Evolutionary conservation across 2,329 filamentous ascomycete genomes (phyloP).

Genomic region (Ophiostoma novo-ulmi): DNA sequence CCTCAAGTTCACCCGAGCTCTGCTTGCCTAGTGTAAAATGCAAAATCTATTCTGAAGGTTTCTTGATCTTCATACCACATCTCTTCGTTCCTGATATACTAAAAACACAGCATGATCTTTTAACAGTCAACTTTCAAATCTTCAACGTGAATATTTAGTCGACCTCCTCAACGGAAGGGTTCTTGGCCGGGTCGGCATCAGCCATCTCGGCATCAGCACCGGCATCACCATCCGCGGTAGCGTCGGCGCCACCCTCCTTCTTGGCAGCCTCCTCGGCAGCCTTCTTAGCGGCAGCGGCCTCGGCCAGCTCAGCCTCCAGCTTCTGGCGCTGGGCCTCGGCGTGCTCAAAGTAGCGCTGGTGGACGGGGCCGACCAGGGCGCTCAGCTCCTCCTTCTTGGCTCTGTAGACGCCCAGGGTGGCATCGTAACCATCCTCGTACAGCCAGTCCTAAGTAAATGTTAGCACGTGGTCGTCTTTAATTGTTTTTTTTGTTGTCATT

Average conservation of each 20-base stretch:
- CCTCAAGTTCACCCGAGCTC: neutral
- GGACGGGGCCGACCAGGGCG: conserved; percentile 80
- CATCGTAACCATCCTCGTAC: conserved; percentile 93
- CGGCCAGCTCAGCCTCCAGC: conserved; percentile 69
- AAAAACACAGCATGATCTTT: conserved; percentile 4
- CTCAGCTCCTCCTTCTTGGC: conserved; percentile 96
- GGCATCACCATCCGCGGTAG: conserved; percentile 39
- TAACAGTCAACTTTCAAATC: too few species aligned
- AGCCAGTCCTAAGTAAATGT: conserved; percentile 68
- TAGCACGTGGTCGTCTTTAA: neutral
- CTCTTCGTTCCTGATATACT: neutral
- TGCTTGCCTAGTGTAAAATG: neutral
- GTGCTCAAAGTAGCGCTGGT: conserved; percentile 94
- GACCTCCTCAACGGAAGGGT: conserved; percentile 25
- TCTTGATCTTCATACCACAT: conserved; percentile 13
- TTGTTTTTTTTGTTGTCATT: neutral
- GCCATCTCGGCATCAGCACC: conserved; percentile 58
- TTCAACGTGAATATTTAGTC: conserved; percentile 8
- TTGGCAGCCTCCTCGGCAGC: conserved; percentile 46
- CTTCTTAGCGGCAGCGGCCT: conserved; percentile 72
- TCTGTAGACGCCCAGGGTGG: conserved; percentile 87
- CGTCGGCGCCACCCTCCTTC: conserved; percentile 41
- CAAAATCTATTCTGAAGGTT: conserved; percentile 14
- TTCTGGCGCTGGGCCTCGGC: conserved; percentile 79
- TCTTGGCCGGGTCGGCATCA: conserved; percentile 47